A percentile compares a stretch with the other conserved stretches of the same genome.
Evolutionary conservation across 192 early-diverging fungal genomes (phyloP).

Genomic region (Podila clonocystis): DNA sequence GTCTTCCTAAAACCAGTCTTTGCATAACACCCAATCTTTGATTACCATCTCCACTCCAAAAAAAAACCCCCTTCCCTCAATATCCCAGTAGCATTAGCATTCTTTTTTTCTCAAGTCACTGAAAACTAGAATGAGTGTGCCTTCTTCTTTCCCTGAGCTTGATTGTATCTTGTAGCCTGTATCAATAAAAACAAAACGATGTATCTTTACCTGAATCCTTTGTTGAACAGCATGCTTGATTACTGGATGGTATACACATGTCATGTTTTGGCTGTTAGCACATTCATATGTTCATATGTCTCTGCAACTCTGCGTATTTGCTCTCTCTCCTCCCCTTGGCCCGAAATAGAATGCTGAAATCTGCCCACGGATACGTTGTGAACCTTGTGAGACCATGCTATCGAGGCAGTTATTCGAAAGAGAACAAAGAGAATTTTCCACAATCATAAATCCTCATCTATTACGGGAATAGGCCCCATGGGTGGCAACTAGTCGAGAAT

Average conservation of each 20-base stretch:
- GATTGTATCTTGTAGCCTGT: no score
- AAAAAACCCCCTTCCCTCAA: background rate
- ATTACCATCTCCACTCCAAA: background rate
- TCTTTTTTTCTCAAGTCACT: no score
- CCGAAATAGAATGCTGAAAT: background rate
- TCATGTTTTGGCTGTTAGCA: no score
- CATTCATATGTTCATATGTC: background rate
- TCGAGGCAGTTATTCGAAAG: background rate
- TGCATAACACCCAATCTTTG: no score
- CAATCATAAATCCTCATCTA: no score
- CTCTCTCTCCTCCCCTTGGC: background rate
- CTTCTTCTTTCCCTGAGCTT: no score
- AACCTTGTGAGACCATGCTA: background rate
- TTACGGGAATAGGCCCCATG: no score
- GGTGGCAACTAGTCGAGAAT: no score
- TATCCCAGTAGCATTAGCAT: background rate
- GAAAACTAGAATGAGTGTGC: no score
- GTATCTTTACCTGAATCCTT: background rate
- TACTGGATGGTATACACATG: background rate
- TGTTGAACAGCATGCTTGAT: background rate
- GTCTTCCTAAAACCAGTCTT: background rate
- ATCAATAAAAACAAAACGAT: no score
- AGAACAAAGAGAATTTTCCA: background rate
- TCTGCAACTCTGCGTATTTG: background rate
- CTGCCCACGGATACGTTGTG: constrained; percentile 1